Conservation (phyloP, 1,139 yeast species). For the Sugiyamaella grinbergsii region DNA sequence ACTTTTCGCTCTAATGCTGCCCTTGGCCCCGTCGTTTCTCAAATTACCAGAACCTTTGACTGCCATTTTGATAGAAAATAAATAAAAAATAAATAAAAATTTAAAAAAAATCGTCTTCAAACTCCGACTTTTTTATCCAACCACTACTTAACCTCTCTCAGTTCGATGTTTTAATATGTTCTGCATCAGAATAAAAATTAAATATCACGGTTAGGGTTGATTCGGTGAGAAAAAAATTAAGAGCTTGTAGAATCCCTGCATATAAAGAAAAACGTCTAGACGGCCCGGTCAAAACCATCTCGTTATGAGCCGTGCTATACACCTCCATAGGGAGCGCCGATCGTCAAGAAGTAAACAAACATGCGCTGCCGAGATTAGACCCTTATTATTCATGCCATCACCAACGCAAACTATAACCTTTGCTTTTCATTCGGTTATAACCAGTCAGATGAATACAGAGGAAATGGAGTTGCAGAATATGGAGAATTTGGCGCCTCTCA, state of each 20-base stretch:
- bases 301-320: neutral
- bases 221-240: neutral
- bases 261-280: neutral
- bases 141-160: too few relatives aligned
- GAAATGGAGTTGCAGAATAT: slow-evolving; percentile 17
- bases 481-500: slow-evolving; percentile 18
- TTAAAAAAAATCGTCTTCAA: too few relatives aligned
- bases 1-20: slow-evolving; percentile 4
- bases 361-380: neutral
- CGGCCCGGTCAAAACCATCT: neutral
- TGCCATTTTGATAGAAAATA: slow-evolving; percentile 8
- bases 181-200: slow-evolving; percentile 11
- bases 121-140: too few relatives aligned
- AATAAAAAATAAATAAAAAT: slow-evolving; percentile 14
- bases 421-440: too few relatives aligned
- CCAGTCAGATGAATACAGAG: slow-evolving; percentile 1
- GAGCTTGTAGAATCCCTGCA: slow-evolving; percentile 7
- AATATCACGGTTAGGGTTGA: slow-evolving; percentile 13
- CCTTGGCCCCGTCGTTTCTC: neutral
- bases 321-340: too few relatives aligned
- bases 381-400: too few relatives aligned
- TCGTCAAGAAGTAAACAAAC: slow-evolving; percentile 11
- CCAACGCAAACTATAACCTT: too few relatives aligned
- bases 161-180: too few relatives aligned
- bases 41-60: slow-evolving; percentile 1